phyloP scores from a whole-genome alignment of 176 grass and related monocot genomes.

The Hordeum vulgare region DNA sequence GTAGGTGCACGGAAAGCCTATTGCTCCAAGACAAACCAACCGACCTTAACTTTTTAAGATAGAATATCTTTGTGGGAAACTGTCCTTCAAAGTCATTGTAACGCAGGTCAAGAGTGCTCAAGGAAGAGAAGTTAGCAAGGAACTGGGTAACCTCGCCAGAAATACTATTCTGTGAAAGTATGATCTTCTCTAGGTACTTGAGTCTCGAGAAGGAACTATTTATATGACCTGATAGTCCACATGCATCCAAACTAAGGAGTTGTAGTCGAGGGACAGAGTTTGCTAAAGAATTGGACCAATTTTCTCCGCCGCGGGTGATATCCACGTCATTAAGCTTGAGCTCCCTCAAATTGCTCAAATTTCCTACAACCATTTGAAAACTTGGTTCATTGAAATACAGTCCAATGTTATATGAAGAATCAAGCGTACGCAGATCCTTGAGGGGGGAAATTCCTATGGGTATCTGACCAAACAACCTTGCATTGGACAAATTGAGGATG shows the following conservation, averaged over 20 bases:
- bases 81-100: background rate
- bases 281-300: slow-evolving; percentile 14
- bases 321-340: background rate
- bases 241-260: background rate
- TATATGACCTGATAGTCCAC: slow-evolving; percentile 6
- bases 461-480: background rate
- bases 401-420: background rate
- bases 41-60: background rate
- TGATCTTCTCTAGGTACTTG: background rate
- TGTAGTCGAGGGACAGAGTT: slow-evolving; percentile 8
- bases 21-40: background rate
- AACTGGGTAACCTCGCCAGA: background rate
- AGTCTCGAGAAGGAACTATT: slow-evolving; percentile 13
- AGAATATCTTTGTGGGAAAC: slow-evolving; percentile 17
- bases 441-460: background rate
- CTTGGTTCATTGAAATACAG: background rate
- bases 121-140: background rate
- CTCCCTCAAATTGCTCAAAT: slow-evolving; percentile 29
- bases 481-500: background rate
- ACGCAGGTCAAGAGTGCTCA: background rate
- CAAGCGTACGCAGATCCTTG: background rate
- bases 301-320: background rate
- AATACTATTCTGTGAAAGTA: background rate
- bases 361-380: background rate
- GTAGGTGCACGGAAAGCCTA: slow-evolving; percentile 5